phyloP scores from a whole-genome alignment of 169 alveolate species.

The Cryptosporidium ubiquitum region DNA sequence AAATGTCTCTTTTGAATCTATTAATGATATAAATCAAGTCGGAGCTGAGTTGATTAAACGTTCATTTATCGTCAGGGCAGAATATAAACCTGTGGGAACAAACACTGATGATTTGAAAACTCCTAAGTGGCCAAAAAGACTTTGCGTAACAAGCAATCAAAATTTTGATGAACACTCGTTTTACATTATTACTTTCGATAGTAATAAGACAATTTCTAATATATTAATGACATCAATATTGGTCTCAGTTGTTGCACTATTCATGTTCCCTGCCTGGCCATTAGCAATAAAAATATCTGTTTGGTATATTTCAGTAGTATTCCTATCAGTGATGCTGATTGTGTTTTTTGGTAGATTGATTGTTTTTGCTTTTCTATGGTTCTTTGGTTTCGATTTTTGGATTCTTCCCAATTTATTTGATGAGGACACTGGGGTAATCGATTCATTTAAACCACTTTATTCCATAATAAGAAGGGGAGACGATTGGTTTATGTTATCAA shows the following conservation, averaged over 20 bases:
- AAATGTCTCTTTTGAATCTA: conserved; percentile 40
- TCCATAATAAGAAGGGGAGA: conserved; percentile 81
- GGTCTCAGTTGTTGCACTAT: conserved; percentile 79
- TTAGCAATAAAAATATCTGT: conserved; percentile 83
- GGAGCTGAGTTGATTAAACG: conserved; percentile 54
- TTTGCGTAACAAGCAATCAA: conserved; percentile 84
- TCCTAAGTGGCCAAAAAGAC: conserved; percentile 88
- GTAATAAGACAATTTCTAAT: conserved; percentile 83
- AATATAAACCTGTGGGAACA: conserved; percentile 66
- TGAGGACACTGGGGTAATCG: conserved; percentile 88
- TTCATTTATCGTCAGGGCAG: conserved; percentile 59
- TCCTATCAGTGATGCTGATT: conserved; percentile 80
- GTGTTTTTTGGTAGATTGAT: conserved; percentile 81
- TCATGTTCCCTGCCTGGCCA: conserved; percentile 91
- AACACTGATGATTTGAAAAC: conserved; percentile 73
- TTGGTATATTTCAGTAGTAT: conserved; percentile 86
- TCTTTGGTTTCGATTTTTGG: conserved; percentile 88
- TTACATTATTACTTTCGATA: conserved; percentile 85
- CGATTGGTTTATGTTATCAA: conserved; percentile 78
- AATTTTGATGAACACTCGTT: conserved; percentile 85
- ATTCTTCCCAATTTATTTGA: conserved; percentile 87
- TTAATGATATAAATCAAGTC: conserved; percentile 18
- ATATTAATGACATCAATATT: conserved; percentile 82
- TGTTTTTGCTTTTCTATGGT: conserved; percentile 83
- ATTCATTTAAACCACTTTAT: conserved; percentile 85